Percentiles rank a stretch among this genome's conserved stretches.
These are phyloP conservation scores for Nigrospora oryzae DNA, from an alignment of 2,329 filamentous ascomycete species.

Conservation along the genomic window DNA sequence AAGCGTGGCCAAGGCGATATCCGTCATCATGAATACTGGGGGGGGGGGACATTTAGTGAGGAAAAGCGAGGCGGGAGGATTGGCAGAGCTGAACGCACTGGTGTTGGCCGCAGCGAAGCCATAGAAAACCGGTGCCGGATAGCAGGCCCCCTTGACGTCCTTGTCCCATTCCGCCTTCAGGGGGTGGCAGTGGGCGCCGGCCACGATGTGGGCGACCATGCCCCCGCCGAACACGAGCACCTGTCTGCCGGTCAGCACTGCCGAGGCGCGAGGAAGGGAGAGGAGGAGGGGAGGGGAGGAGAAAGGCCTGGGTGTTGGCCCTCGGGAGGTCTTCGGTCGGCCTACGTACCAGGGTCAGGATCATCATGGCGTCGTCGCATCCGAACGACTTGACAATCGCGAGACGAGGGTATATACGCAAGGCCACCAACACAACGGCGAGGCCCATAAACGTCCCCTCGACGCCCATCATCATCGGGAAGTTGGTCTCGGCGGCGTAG, in stretches of 20 bases:
- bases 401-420: not conserved
- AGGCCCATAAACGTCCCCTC: not conserved
- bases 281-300: conserved; percentile 6
- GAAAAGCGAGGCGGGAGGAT: not conserved
- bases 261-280: conserved; percentile 2
- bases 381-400: not conserved
- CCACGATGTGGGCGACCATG: not conserved
- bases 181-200: not conserved
- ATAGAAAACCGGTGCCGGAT: conserved; percentile 2
- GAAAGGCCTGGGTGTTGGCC: conserved; percentile 9
- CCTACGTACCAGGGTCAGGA: not conserved
- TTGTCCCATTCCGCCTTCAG: not conserved
- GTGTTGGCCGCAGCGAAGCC: conserved; percentile 9
- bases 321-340: conserved; percentile 1
- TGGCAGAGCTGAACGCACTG: conserved; percentile 1
- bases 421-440: not conserved
- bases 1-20: conserved; percentile 31
- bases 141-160: not conserved
- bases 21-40: conserved; percentile 29
- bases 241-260: not conserved
- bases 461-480: conserved; percentile 1
- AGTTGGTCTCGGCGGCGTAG: conserved; percentile 1
- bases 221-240: not conserved
- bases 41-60: not conserved
- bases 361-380: conserved; percentile 1